Evolutionary conservation across 306 rosid species (phyloP), one percentile per base, ranked within the genome.

Genomic region (Geum urbanum): DNA sequence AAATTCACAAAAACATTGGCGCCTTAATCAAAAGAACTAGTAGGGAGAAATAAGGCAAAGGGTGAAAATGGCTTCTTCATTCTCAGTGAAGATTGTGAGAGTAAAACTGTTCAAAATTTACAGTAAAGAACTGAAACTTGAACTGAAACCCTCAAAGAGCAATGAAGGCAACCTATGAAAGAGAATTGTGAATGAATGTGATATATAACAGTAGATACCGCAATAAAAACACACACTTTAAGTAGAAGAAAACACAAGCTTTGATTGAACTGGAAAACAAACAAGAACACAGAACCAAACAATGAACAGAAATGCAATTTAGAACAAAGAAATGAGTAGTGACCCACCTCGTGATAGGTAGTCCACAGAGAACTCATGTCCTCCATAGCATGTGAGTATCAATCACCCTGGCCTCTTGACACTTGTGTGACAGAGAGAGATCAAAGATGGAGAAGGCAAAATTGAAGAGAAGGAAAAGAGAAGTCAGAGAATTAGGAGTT

Each of bases 281-380:
- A 59, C 2, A 40, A 67, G 45, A 70, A 72, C 68, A 54, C 55
- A 72, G 55, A 57, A 18, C 1, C 54, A 62, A 76, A 50, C 37
- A 47, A 3, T 14, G 45, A 20, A 64, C 53, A 65, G 43, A 58
- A 63, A 12, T 35, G 66, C 1, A 32, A 56, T 1, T 8, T 15
- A 43, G 76, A 65, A 65, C 11, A 49, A 32, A 50, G 70, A 67
- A 72, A 70, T 8, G 22, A 44, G 68, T 56, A 56, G 67, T 58
- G 67, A 81, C 89, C 72, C 74, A 92, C 98, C 95, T 89, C 88
- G 1, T 67, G 84, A 57, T 49, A 76, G 61, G 63, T 74, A 61
- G 60, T 76, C 89, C 90, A 85, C 4, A 74, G 37, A 20, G 82
- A 79, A 72, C 74, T 76, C 60, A 86, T 52, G 9, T 85, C 77